Evolutionary conservation across 805 yeast genomes (phyloP), one percentile per base, ranked within the genome.

Genomic region (Yamadazyma akitaensis): DNA sequence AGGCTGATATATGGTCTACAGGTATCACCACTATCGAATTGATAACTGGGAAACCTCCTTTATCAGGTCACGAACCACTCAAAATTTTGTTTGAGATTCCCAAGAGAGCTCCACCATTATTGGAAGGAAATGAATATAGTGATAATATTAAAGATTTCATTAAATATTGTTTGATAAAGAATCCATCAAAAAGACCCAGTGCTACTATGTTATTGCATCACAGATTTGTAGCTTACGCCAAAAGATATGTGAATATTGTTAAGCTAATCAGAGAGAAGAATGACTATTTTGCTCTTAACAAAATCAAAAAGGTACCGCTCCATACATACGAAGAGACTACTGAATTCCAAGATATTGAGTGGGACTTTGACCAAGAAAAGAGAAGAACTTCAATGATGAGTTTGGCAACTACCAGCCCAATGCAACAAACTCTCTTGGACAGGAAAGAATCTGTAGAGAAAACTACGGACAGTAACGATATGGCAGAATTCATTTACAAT

Each of bases 1-100:
- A 85, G 58, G 96, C 90, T 1, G 99, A 94, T 61, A 87, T 94
- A 44, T 94, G 99, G 99, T 89, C 97, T 0, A 70, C 90, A 18
- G 99, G 99, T 0, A 92, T 94, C 43, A 91, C 98, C 0, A 81
- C 88, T 1, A 85, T 88, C 57, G 99, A 94, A 65, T 69, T 94
- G 40, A 75, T 86, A 1, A 81, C 82, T 2, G 98, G 97, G 0
- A 65, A 73, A 9, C 96, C 97, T 0, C 99, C 99, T 0, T 71
- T 81, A 45, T 66, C 88, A 0, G 80, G 83, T 21, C 72, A 77
- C 45, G 87, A 84, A 44, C 96, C 97, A 12, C 76, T 85, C 81
- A 82, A 84, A 53, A 88, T 87, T 0, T 70, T 92, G 55, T 76
- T 82, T 55, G 76, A 77, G 40, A 87, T 89, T 38, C 92, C 91